Evolutionary conservation across 257 asterid species (phyloP).

Genomic region (Nyctanthes arbortristis): DNA sequence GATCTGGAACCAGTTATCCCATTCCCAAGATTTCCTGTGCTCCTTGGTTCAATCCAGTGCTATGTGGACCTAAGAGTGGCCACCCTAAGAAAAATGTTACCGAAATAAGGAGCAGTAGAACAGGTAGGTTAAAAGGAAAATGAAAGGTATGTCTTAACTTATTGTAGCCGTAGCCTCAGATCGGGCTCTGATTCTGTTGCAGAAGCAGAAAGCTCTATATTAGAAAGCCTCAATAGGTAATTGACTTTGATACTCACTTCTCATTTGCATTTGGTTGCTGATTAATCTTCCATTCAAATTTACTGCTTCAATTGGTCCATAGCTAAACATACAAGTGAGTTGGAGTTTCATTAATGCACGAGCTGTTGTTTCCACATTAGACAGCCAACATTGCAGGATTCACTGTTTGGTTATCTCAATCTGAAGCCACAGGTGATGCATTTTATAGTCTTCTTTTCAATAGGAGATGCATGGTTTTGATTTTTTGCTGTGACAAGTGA

Average conservation of each 20-base stretch:
- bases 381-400: slow-evolving; percentile 72
- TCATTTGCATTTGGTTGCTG: slow-evolving; percentile 10
- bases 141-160: too few species aligned
- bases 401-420: slow-evolving; percentile 79
- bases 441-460: too few species aligned
- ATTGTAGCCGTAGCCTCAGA: slow-evolving; percentile 59
- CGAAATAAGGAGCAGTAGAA: too few species aligned
- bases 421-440: slow-evolving; percentile 69
- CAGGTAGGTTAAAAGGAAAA: too few species aligned
- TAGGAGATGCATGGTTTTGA: too few species aligned
- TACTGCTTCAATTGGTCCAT: slow-evolving; percentile 8
- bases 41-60: too few species aligned
- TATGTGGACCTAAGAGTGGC: too few species aligned
- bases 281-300: slow-evolving; percentile 1
- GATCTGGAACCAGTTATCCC: too few species aligned
- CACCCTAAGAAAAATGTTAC: too few species aligned
- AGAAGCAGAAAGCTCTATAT: slow-evolving; percentile 65
- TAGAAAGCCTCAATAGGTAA: slow-evolving; percentile 86
- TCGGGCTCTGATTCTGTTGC: slow-evolving; percentile 65
- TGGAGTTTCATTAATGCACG: slow-evolving; percentile 76
- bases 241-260: slow-evolving; percentile 12
- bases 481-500: too few species aligned
- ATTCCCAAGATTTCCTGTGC: too few species aligned
- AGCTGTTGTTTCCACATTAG: slow-evolving; percentile 82
- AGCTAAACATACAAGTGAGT: slow-evolving; percentile 12